Conservation (phyloP, 192 early-diverging fungal species). For the Backusella morwellensis region DNA sequence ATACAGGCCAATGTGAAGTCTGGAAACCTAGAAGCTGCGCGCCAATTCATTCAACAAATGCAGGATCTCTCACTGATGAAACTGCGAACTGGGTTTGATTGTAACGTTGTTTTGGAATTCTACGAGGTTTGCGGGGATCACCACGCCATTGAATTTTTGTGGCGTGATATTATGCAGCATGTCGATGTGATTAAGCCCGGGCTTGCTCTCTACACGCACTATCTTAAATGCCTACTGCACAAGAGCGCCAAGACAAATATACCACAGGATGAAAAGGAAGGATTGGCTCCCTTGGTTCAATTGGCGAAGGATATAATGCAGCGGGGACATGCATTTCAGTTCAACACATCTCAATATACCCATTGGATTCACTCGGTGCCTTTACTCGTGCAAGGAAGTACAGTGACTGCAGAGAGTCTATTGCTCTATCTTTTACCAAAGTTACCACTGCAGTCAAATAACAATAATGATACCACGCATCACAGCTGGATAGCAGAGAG, state of each 20-base stretch:
- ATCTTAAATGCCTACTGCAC: not conserved
- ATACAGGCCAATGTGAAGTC: slow-evolving; percentile 24
- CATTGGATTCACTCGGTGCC: not conserved
- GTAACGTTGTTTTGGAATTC: slow-evolving; percentile 18
- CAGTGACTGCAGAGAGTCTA: slow-evolving; percentile 7
- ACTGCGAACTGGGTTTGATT: slow-evolving; percentile 27
- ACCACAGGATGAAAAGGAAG: not conserved
- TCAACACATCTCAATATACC: not conserved
- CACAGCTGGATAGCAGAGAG: not conserved
- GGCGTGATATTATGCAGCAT: slow-evolving; percentile 29
- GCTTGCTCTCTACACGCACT: slow-evolving; percentile 13
- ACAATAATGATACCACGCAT: not conserved
- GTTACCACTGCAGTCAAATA: not conserved
- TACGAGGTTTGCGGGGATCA: slow-evolving; percentile 16
- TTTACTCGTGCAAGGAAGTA: not conserved
- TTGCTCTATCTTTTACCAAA: slow-evolving; percentile 6
- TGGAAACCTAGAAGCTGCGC: not conserved
- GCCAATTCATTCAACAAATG: slow-evolving; percentile 18
- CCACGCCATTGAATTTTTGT: slow-evolving; percentile 35
- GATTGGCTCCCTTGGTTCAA: not conserved
- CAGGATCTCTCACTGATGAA: slow-evolving; percentile 14
- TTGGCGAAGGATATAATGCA: not conserved
- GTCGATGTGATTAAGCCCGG: slow-evolving; percentile 19
- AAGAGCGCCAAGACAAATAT: not conserved
- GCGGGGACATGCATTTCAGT: not conserved